Percentiles rank a stretch among this genome's conserved stretches.
Conservation (phyloP, 2,329 filamentous ascomycete genomes). For the Trichocomaceae sp. region DNA sequence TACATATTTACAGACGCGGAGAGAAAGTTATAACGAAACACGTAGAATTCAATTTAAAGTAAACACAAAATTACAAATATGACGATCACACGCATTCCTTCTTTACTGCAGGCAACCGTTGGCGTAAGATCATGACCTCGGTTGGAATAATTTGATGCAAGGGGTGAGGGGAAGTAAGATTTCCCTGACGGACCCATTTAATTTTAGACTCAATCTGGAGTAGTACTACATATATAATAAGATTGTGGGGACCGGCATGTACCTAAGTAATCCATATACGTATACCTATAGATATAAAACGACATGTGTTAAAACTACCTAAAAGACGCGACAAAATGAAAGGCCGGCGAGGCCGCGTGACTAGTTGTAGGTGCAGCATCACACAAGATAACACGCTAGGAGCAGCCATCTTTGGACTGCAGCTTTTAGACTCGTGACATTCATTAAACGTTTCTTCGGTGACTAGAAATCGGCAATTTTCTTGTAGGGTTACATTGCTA, state of each 20-base stretch:
- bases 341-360: background rate
- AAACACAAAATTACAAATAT: background rate
- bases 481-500: background rate
- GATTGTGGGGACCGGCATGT: background rate
- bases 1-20: background rate
- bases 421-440: background rate
- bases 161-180: slow-evolving; percentile 1
- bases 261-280: background rate
- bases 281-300: no score
- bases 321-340: no score
- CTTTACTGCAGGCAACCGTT: background rate
- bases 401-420: background rate
- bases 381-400: background rate
- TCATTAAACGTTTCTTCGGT: background rate
- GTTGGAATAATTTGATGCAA: slow-evolving; percentile 1
- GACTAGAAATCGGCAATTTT: background rate
- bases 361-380: background rate
- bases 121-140: background rate
- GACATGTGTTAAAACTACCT: background rate
- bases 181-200: background rate
- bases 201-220: background rate
- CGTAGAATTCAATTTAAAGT: background rate
- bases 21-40: background rate
- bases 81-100: background rate
- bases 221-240: no score